Evolutionary conservation across 176 grass and related monocot genomes (phyloP).

Genomic region (Aegilops bicornis): DNA sequence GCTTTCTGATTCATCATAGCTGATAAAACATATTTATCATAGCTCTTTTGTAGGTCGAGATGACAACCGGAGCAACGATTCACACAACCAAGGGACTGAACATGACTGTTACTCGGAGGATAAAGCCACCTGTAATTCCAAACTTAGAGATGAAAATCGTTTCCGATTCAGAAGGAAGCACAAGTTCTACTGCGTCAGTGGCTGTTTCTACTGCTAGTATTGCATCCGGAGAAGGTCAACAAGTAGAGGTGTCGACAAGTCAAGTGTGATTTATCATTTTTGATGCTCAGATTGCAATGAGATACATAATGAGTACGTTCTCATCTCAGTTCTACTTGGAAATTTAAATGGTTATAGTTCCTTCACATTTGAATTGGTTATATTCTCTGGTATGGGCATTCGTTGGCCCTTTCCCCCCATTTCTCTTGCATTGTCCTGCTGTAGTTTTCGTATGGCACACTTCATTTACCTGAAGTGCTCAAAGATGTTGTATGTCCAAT

Average conservation of each 20-base stretch:
- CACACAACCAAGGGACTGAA: slow-evolving; percentile 88
- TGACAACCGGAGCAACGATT: slow-evolving; percentile 96
- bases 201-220: slow-evolving; percentile 25
- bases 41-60: slow-evolving; percentile 64
- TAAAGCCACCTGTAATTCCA: slow-evolving; percentile 69
- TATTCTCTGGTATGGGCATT: not conserved
- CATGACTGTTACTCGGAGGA: slow-evolving; percentile 87
- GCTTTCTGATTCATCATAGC: slow-evolving; percentile 21
- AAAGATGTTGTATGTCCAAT: not conserved
- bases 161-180: slow-evolving; percentile 41
- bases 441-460: not conserved
- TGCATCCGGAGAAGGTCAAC: slow-evolving; percentile 57
- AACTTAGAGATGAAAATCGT: slow-evolving; percentile 71
- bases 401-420: not conserved
- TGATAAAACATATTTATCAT: not conserved
- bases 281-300: not conserved
- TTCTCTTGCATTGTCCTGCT: slow-evolving; percentile 2
- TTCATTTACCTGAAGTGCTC: not conserved
- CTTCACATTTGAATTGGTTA: not conserved
- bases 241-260: slow-evolving; percentile 48
- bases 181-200: slow-evolving; percentile 30
- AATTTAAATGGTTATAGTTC: not conserved
- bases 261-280: slow-evolving; percentile 45
- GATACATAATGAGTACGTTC: slow-evolving; percentile 32
- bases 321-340: slow-evolving; percentile 12